Base-by-base conservation (phyloP, 2,329 filamentous ascomycete genomes). In the Orbilia javanica region DNA sequence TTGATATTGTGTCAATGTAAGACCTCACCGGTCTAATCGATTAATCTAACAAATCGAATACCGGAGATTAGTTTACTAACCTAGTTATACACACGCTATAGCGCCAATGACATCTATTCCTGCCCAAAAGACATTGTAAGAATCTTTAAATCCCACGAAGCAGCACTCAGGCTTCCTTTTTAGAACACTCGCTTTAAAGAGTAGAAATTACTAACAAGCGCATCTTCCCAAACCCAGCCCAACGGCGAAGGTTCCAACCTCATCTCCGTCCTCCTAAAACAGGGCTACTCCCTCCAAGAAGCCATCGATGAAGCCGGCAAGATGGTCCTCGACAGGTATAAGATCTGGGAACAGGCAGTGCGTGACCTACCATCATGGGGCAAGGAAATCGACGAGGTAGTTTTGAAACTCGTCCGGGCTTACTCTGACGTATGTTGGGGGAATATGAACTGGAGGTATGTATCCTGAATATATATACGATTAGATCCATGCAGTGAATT, bases 401-500 rank as follows among this genome's bases (percentile, higher is more conserved):
- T 82, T 4, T 67, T 80, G 18, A 79, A 48, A n/a, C 81, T 80
- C 6, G 53, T 82, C 8, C 71, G 81, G 13, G 81, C 57, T 0
- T 81, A 80, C 44, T 75, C 80, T 4, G 79, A 79, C 34, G 66
- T 82, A n/a, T 79, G 80, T 3, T 63, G 82, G 13, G 82, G 80
- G 0, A 82, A 79, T 69, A 77, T 82, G 4, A 52, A 80, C 22
- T 82, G 82, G 82, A 82, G 81, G 81, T 82, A 70, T n/a, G 31
- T 48, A 4, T n/a, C n/a, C n/a, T n/a, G n/a, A n/a, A n/a, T n/a
- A n/a, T n/a, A n/a, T n/a, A n/a, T n/a, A n/a, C n/a, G n/a, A n/a
- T n/a, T n/a, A n/a, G n/a, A n/a, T n/a, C n/a, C n/a, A n/a, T n/a
- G n/a, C n/a, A n/a, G n/a, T n/a, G n/a, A n/a, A n/a, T n/a, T n/a